Evolutionary conservation across 495 filamentous ascomycete species (phyloP).

Genomic region (Aspergillus hancockii): DNA sequence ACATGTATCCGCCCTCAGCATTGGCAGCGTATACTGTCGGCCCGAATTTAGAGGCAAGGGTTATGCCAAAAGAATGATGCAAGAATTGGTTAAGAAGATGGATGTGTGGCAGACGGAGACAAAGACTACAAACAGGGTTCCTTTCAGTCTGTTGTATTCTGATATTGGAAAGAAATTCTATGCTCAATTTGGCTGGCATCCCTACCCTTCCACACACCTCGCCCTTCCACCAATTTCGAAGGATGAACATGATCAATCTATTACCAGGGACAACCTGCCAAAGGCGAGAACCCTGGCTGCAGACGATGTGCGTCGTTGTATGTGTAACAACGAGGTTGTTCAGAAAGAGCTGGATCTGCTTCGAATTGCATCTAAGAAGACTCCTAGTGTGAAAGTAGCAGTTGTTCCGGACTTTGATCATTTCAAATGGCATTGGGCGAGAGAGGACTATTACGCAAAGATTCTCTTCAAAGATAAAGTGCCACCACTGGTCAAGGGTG

Average conservation of each 20-base stretch:
- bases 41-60: constrained; percentile 69
- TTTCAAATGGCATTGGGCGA: constrained; percentile 80
- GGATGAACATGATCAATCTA: constrained; percentile 18
- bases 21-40: constrained; percentile 86
- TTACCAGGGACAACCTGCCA: constrained; percentile 14
- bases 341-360: constrained; percentile 36
- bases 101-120: constrained; percentile 53
- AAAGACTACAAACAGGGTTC: constrained; percentile 33
- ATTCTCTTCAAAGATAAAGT: constrained; percentile 42
- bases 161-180: constrained; percentile 97
- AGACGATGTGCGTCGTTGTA: constrained; percentile 31
- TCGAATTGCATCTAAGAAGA: constrained; percentile 32
- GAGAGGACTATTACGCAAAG: constrained; percentile 79
- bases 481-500: constrained; percentile 65
- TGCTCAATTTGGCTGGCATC: constrained; percentile 75
- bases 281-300: constrained; percentile 27
- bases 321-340: constrained; percentile 38
- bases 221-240: constrained; percentile 52
- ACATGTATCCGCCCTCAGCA: constrained; percentile 72
- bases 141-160: constrained; percentile 81
- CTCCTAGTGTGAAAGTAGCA: constrained; percentile 53
- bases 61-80: constrained; percentile 75
- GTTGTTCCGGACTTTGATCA: constrained; percentile 72
- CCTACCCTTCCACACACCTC: constrained; percentile 71
- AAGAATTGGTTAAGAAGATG: constrained; percentile 53